Evolutionary conservation across 2,329 filamentous ascomycete genomes (phyloP).

Genomic region (Grosmannia serpens): DNA sequence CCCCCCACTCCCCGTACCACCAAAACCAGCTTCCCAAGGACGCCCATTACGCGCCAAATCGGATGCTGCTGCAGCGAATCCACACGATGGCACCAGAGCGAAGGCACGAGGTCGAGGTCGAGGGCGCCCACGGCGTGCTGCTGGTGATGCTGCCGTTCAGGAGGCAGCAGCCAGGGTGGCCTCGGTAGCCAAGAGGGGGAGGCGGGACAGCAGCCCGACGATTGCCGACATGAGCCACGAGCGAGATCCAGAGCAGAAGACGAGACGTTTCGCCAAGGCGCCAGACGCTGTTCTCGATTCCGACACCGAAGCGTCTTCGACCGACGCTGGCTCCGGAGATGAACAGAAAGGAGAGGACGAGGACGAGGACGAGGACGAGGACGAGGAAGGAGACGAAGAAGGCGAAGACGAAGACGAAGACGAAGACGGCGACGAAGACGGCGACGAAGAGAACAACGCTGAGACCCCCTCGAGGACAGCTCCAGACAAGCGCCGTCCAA

Average conservation of each 20-base stretch:
- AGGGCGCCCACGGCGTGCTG: neutral
- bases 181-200: neutral
- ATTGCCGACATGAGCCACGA: neutral
- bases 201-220: neutral
- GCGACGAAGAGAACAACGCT: no score
- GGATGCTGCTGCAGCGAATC: neutral
- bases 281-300: neutral
- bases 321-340: neutral
- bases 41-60: constrained; percentile 13
- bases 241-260: neutral
- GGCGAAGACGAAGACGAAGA: neutral
- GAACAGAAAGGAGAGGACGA: neutral
- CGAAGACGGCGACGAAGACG: no score
- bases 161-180: neutral
- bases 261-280: neutral
- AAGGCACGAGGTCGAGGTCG: neutral
- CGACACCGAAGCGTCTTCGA: neutral
- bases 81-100: neutral
- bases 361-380: neutral
- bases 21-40: constrained; percentile 18
- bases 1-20: constrained; percentile 21
- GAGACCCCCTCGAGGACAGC: neutral
- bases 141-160: neutral
- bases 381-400: neutral
- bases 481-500: neutral